Conservation (phyloP, 306 rosid species). For the Prunus dulcis region DNA sequence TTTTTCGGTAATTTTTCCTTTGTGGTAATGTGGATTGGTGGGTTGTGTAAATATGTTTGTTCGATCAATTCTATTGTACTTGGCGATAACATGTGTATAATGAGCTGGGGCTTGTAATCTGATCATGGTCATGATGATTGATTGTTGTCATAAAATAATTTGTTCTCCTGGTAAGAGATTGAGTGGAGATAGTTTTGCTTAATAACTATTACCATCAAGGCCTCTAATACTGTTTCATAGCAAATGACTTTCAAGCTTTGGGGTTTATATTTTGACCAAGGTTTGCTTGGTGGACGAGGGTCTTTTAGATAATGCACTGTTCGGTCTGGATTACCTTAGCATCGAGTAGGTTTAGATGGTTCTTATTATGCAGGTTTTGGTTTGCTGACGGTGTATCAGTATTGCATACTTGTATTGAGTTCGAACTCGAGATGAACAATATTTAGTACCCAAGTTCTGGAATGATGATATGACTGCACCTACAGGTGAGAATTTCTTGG, state of each 20-base stretch:
- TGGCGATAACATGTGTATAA: background rate
- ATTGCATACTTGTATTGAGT: constrained; percentile 25
- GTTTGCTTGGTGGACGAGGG: background rate
- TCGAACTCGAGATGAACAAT: constrained; percentile 28
- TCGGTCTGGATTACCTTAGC: constrained; percentile 21
- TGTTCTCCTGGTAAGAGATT: background rate
- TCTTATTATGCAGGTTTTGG: constrained; percentile 61
- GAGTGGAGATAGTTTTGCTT: background rate
- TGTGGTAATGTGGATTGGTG: background rate
- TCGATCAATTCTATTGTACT: background rate
- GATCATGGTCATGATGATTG: background rate
- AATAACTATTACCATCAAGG: background rate
- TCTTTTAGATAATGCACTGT: constrained; percentile 4
- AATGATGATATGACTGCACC: constrained; percentile 21
- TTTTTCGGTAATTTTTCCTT: background rate
- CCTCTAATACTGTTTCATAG: background rate
- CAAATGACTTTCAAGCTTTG: background rate
- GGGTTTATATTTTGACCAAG: background rate
- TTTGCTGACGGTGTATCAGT: constrained; percentile 39
- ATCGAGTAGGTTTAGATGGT: constrained; percentile 55
- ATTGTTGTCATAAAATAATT: background rate
- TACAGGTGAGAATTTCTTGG: constrained; percentile 44
- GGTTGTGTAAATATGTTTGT: background rate
- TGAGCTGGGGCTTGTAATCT: background rate
- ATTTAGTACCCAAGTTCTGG: constrained; percentile 11